A percentile compares a stretch with the other conserved stretches of the same genome.
phyloP scores from a whole-genome alignment of 75 land plant genomes.

The Picea sitchensis region DNA sequence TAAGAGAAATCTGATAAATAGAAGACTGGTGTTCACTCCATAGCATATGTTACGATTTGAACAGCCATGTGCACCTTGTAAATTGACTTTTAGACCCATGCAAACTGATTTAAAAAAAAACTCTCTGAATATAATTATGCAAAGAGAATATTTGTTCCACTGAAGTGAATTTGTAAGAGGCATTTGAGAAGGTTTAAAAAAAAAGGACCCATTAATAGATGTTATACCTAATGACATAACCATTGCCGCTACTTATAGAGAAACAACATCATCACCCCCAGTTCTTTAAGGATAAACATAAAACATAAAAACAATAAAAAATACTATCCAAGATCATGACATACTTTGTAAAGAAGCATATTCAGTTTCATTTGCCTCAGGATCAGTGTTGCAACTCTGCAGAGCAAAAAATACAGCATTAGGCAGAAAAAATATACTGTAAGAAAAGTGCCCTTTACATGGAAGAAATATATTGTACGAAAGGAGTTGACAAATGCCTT shows the following conservation, averaged over 20 bases:
- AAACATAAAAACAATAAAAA: neutral
- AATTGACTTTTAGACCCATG: neutral
- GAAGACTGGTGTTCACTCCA: neutral
- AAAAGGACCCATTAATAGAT: neutral
- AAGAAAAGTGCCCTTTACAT: neutral
- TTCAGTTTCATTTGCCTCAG: slow-evolving; percentile 2
- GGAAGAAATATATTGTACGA: neutral
- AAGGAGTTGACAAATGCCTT: neutral
- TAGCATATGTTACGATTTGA: neutral
- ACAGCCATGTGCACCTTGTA: neutral
- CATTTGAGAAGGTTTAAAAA: neutral
- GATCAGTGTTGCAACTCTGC: slow-evolving; percentile 1
- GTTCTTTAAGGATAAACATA: neutral
- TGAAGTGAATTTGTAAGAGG: neutral
- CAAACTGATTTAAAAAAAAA: no score
- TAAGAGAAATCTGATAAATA: neutral
- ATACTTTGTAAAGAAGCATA: slow-evolving; percentile 1
- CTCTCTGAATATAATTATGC: neutral
- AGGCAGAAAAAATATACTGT: neutral
- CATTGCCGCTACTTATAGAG: neutral
- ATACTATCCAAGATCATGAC: neutral
- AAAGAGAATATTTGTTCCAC: neutral
- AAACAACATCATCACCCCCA: neutral
- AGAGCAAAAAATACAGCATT: neutral
- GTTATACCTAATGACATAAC: neutral